phyloP scores from a whole-genome alignment of 2,329 filamentous ascomycete genomes.

The Escovopsis weberi region DNA sequence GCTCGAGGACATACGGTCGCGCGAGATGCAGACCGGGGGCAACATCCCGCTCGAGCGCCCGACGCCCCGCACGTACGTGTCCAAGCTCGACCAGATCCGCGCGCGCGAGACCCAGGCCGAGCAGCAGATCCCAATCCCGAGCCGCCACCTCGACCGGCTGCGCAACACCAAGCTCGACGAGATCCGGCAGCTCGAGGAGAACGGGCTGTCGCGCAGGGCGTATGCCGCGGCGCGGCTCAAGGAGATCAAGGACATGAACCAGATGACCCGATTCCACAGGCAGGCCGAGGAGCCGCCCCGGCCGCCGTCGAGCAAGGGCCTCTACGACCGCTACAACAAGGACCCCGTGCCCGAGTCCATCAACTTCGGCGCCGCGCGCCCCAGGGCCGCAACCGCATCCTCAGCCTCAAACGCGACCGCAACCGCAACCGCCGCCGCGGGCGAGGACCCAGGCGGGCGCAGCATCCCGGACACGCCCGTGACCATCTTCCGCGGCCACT shows the following conservation, averaged over 20 bases:
- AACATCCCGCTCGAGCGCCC: constrained; percentile 9
- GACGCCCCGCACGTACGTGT: constrained; percentile 12
- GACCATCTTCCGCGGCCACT: constrained; percentile 21
- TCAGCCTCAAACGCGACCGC: too few relatives aligned
- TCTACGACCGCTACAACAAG: background rate
- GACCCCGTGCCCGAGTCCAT: constrained; percentile 4
- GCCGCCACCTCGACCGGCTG: constrained; percentile 14
- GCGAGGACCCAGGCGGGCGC: constrained; percentile 15
- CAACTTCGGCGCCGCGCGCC: constrained; percentile 7
- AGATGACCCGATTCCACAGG: constrained; percentile 27
- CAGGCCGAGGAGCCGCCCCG: constrained; percentile 20
- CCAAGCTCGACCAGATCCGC: constrained; percentile 23
- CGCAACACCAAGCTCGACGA: constrained; percentile 35
- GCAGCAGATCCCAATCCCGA: constrained; percentile 17
- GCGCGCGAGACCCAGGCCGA: constrained; percentile 19
- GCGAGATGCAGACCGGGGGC: constrained; percentile 23
- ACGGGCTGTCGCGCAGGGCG: constrained; percentile 29
- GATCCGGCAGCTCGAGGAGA: constrained; percentile 28
- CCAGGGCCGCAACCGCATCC: constrained; percentile 8
- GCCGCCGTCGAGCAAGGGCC: constrained; percentile 12
- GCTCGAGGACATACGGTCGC: constrained; percentile 29
- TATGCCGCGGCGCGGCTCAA: constrained; percentile 35
- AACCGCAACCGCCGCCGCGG: constrained; percentile 7
- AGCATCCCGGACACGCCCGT: constrained; percentile 24
- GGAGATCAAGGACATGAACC: constrained; percentile 38